Evolutionary conservation across 441 rosid genomes (phyloP), one percentile per base, ranked within the genome.

Genomic region (Pelargonium citronellum): DNA sequence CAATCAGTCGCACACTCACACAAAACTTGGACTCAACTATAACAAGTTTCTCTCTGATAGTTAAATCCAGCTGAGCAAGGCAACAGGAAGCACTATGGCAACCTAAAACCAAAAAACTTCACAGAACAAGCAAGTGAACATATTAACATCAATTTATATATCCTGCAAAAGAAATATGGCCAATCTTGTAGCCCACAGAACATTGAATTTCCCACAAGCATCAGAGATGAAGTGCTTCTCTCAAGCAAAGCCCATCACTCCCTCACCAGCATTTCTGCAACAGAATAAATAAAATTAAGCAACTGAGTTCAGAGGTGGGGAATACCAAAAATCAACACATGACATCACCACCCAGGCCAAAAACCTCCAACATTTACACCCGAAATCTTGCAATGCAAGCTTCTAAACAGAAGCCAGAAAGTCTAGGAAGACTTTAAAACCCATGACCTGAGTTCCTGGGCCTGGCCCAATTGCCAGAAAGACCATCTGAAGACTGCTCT

Each of bases 211-310:
- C 71, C 83, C 83, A 78, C 76, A 82, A 75, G 84, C 83, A 83
- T 81, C 84, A 77, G 84, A 83, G 78, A 78, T 69, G 84, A 74
- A 79, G 71, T 75, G 82, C 80, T 79, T 78, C 86, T 84, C 78
- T 81, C 75, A 83, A 80, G 84, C 86, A 84, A 83, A 80, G 86
- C 77, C 80, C 83, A 82, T 75, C 82, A 83, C 80, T 79, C 81
- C 74, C 85, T 83, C 86, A 79, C 80, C 83, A 70, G 85, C 86
- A 82, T 79, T 84, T 88, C 93, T 88, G 89, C 89, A 88, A 78
- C 83, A 86, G 85, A 86, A 82, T 78, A 85, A 80, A 83, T 83
- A 78, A 41, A 17, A 86, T 78, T 82, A 85, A 80, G 81, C 78
- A 82, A 71, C 84, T 78, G 67, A 74, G 72, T 76, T 75, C 71